phyloP scores from a whole-genome alignment of 1,284 basidiomycete genomes.

The Naganishia albida region DNA sequence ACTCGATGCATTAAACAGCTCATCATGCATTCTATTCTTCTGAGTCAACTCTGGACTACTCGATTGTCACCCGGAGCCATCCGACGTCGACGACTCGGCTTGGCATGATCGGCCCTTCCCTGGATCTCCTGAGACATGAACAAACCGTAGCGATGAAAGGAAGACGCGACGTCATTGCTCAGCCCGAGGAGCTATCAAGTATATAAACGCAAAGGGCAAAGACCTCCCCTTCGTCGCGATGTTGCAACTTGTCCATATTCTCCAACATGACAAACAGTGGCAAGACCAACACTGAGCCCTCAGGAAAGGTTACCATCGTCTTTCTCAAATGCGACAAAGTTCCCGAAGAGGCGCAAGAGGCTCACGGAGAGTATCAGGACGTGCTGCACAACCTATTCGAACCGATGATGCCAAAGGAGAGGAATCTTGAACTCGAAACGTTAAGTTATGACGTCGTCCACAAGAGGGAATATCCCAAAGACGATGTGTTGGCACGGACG shows the following conservation, averaged over 20 bases:
- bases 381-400: conserved; percentile 40
- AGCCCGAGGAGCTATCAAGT: neutral
- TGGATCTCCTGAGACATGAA: neutral
- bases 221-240: too few species aligned
- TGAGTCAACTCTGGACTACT: neutral
- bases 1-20: too few species aligned
- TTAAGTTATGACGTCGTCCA: conserved; percentile 35
- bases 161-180: neutral
- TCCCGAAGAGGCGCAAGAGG: conserved; percentile 37
- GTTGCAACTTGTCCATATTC: too few species aligned
- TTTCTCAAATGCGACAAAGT: conserved; percentile 39
- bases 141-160: neutral
- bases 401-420: conserved; percentile 35
- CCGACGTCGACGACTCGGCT: neutral
- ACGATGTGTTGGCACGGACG: conserved; percentile 35
- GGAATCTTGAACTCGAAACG: conserved; percentile 35
- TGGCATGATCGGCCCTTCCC: neutral
- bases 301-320: conserved; percentile 35
- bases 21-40: too few species aligned
- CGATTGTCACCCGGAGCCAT: neutral
- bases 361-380: conserved; percentile 41
- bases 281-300: conserved; percentile 5
- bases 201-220: too few species aligned
- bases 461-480: conserved; percentile 37
- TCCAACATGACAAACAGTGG: neutral